phyloP scores from a whole-genome alignment of 192 early-diverging fungal species.

The Haplosporangium gracile region DNA sequence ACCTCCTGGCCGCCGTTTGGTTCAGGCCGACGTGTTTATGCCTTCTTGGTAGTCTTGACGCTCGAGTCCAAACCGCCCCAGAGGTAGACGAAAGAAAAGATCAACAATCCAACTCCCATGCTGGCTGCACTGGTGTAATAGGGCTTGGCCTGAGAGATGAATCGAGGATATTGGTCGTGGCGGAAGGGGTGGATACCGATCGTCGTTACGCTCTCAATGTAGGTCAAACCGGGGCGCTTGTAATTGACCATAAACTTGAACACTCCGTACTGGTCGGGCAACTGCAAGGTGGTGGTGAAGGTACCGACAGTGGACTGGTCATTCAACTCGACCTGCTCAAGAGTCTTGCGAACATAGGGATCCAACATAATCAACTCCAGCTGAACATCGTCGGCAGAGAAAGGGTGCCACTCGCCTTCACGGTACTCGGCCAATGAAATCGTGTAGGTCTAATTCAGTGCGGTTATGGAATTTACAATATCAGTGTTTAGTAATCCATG shows the following conservation, averaged over 20 bases:
- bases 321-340: slow-evolving; percentile 61
- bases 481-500: neutral
- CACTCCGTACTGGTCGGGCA: slow-evolving; percentile 98
- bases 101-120: slow-evolving; percentile 88
- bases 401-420: slow-evolving; percentile 87
- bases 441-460: slow-evolving; percentile 73
- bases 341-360: slow-evolving; percentile 89
- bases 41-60: slow-evolving; percentile 52
- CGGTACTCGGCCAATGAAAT: slow-evolving; percentile 86
- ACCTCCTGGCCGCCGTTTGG: neutral
- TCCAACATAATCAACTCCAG: slow-evolving; percentile 98
- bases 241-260: slow-evolving; percentile 98
- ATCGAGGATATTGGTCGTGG: slow-evolving; percentile 97
- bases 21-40: slow-evolving; percentile 4
- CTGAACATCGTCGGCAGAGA: slow-evolving; percentile 84
- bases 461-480: neutral
- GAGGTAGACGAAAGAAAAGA: slow-evolving; percentile 86
- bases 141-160: slow-evolving; percentile 91
- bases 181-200: slow-evolving; percentile 92
- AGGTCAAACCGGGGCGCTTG: slow-evolving; percentile 86
- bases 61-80: slow-evolving; percentile 59
- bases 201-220: slow-evolving; percentile 77
- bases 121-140: slow-evolving; percentile 91
- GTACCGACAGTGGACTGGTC: slow-evolving; percentile 52
- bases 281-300: slow-evolving; percentile 61